Evolutionary conservation across 1,284 basidiomycete species (phyloP).

Genomic region (Heterobasidion irregulare): DNA sequence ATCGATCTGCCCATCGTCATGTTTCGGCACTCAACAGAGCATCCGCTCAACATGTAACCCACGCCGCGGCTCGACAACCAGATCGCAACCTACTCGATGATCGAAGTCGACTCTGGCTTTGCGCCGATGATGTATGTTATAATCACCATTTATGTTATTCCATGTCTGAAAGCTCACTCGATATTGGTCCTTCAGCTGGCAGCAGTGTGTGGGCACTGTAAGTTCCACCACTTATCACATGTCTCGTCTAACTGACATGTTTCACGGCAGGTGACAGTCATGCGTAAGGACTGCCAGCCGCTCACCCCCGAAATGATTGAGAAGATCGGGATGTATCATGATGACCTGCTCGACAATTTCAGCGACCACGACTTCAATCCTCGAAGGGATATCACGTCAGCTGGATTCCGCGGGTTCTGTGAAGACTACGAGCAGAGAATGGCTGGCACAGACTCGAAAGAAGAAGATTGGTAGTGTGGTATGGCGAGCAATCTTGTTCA

Average conservation of each 20-base stretch:
- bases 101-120: neutral
- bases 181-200: neutral
- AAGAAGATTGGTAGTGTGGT: neutral
- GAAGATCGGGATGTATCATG: neutral
- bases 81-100: constrained; percentile 1
- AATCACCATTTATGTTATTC: neutral
- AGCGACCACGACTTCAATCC: neutral
- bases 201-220: neutral
- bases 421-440: neutral
- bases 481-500: no score
- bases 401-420: neutral
- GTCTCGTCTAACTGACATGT: neutral
- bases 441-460: neutral
- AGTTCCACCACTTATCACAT: neutral
- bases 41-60: no score
- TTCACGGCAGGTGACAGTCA: neutral
- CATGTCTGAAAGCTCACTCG: neutral
- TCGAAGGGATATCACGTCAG: neutral
- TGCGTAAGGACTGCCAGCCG: neutral
- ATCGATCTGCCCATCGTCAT: neutral
- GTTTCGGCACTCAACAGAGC: neutral
- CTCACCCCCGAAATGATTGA: neutral
- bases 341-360: neutral
- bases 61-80: neutral
- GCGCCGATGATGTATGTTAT: neutral